Evolutionary conservation across 768 basidiomycete genomes (phyloP).

Genomic region (Porphyrellus cyaneotinctus): DNA sequence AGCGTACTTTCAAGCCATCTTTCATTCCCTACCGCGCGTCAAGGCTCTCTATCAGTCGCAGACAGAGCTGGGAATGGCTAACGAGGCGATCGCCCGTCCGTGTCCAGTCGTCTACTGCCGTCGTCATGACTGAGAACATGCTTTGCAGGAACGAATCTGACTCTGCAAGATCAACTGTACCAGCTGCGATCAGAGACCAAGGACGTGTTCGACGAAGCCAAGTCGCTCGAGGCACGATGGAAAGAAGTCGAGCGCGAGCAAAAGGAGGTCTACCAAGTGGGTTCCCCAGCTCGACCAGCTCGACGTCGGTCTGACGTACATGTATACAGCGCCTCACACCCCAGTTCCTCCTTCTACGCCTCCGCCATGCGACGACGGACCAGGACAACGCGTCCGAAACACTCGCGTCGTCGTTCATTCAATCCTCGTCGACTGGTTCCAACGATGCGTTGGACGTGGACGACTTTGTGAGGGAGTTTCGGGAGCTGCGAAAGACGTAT

Average conservation of each 20-base stretch:
- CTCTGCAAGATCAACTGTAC: conserved; percentile 73
- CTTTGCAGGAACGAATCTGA: conserved; percentile 64
- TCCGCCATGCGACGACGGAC: conserved; percentile 82
- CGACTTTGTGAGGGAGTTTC: conserved; percentile 84
- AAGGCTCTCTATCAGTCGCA: conserved; percentile 73
- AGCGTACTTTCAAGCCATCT: conserved; percentile 80
- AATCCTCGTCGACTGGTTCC: conserved; percentile 40
- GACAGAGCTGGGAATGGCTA: conserved; percentile 74
- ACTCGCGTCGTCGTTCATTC: conserved; percentile 78
- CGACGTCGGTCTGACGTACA: conserved; percentile 10
- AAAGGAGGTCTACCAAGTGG: conserved; percentile 81
- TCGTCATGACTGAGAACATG: conserved; percentile 7
- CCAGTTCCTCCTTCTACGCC: conserved; percentile 83
- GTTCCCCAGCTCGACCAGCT: conserved; percentile 10
- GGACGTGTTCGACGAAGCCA: conserved; percentile 84
- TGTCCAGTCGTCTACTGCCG: conserved; percentile 9
- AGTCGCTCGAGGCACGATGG: conserved; percentile 77
- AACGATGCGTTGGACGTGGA: conserved; percentile 56
- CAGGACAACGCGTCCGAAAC: conserved; percentile 90
- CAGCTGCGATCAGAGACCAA: conserved; percentile 77
- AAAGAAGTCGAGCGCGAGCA: conserved; percentile 86
- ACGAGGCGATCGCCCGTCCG: conserved; percentile 84
- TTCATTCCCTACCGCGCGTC: conserved; percentile 74
- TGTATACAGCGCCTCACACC: conserved; percentile 70
- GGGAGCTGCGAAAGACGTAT: conserved; percentile 81